These are phyloP conservation scores for Aspergillus ellipticus DNA, from an alignment of 495 filamentous ascomycete species.

Conservation along the genomic window DNA sequence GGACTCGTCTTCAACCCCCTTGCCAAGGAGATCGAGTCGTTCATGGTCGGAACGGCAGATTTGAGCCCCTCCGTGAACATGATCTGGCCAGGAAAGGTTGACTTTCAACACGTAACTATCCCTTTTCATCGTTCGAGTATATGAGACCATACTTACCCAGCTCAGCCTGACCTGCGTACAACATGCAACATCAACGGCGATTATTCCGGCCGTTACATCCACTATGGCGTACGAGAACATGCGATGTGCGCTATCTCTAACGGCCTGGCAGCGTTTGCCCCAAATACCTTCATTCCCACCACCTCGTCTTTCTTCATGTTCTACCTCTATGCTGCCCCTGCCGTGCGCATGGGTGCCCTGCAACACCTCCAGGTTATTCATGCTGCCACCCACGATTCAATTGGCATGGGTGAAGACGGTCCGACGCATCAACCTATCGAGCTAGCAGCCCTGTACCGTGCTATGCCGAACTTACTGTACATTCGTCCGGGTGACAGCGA, in stretches of 20 bases:
- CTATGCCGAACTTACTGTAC: constrained; percentile 59
- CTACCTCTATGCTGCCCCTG: constrained; percentile 57
- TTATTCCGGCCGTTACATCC: constrained; percentile 52
- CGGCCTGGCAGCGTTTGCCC: constrained; percentile 50
- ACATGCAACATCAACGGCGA: constrained; percentile 45
- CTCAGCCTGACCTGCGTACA: constrained; percentile 39
- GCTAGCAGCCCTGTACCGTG: constrained; percentile 52
- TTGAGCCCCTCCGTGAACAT: constrained; percentile 56
- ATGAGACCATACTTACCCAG: background rate
- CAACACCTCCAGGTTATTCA: constrained; percentile 55
- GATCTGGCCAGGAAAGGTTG: constrained; percentile 50
- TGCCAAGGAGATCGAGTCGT: constrained; percentile 38
- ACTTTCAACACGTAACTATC: constrained; percentile 50
- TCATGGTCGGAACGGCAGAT: constrained; percentile 60
- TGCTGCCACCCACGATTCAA: constrained; percentile 58
- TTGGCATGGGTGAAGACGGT: constrained; percentile 57
- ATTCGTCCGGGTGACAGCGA: constrained; percentile 56
- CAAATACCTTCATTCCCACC: constrained; percentile 48
- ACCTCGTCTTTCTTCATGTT: constrained; percentile 61
- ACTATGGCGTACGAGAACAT: constrained; percentile 53
- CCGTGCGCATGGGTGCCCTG: constrained; percentile 57
- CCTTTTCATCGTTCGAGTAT: background rate
- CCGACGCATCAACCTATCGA: constrained; percentile 61
- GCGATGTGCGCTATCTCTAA: constrained; percentile 52
- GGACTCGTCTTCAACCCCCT: constrained; percentile 51